Evolutionary conservation across 176 grass and related monocot species (phyloP).

Genomic region (Themeda triandra): DNA sequence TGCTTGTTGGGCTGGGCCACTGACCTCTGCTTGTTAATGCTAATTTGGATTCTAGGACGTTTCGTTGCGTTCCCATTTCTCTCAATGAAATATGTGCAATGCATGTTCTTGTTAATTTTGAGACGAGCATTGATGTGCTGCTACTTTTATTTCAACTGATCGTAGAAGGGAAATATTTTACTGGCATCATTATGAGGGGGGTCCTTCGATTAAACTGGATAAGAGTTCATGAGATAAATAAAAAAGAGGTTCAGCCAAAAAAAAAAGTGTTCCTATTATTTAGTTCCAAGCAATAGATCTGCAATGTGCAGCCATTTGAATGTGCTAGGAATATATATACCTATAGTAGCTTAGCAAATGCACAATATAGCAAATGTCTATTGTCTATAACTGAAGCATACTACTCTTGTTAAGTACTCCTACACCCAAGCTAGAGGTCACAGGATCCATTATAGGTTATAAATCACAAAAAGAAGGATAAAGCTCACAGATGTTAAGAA

Average conservation of each 20-base stretch:
- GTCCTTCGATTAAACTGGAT: neutral
- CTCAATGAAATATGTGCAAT: neutral
- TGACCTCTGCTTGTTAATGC: neutral
- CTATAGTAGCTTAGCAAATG: neutral
- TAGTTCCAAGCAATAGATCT: neutral
- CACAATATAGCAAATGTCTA: neutral
- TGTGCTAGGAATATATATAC: neutral
- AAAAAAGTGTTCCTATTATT: neutral
- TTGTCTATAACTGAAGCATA: neutral
- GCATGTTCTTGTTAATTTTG: neutral
- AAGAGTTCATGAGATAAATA: neutral
- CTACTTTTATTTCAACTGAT: neutral
- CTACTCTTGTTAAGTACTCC: neutral
- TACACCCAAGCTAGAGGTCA: neutral
- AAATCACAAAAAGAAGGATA: neutral
- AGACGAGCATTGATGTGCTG: neutral
- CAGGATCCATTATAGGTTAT: neutral
- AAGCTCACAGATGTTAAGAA: neutral
- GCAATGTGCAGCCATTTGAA: neutral
- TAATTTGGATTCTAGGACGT: neutral
- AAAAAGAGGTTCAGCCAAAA: neutral
- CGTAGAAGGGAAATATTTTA: neutral
- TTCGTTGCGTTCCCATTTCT: neutral
- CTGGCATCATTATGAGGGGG: neutral
- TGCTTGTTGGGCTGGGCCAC: neutral